These are phyloP conservation scores for Penicillium freii DNA, from an alignment of 2,329 filamentous ascomycete species.

Conservation along the genomic window DNA sequence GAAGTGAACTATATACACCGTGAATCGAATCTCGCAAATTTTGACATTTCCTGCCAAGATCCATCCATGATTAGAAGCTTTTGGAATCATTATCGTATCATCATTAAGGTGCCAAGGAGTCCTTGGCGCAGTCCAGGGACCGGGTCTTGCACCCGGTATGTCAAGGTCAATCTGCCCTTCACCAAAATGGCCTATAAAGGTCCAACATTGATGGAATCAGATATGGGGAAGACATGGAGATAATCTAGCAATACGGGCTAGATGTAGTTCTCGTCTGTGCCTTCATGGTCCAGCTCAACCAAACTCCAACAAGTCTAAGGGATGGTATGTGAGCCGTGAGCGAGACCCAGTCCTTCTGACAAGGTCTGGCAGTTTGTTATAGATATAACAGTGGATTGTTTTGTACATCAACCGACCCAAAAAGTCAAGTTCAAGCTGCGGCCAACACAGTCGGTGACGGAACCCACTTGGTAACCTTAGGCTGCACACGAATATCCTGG, in stretches of 20 bases:
- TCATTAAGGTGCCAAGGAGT: neutral
- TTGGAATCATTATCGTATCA: neutral
- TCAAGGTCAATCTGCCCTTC: neutral
- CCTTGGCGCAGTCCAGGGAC: neutral
- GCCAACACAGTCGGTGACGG: constrained; percentile 36
- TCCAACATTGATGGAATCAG: neutral
- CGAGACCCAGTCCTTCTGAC: neutral
- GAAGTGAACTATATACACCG: neutral
- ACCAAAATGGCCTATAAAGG: neutral
- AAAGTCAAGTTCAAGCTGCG: constrained; percentile 23
- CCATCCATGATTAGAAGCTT: neutral
- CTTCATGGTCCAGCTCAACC: neutral
- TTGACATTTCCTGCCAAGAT: neutral
- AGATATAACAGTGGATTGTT: neutral
- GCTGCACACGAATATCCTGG: constrained; percentile 31
- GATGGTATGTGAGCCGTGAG: neutral
- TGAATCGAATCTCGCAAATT: neutral
- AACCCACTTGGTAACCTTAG: constrained; percentile 39
- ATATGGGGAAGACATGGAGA: neutral
- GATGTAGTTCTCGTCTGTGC: neutral
- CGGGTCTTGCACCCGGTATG: neutral
- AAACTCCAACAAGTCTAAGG: neutral
- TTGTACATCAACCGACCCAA: neutral
- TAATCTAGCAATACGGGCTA: neutral
- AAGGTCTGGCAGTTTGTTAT: neutral